phyloP scores from a whole-genome alignment of 2,329 filamentous ascomycete genomes.

The Pseudofabraea citricarpa region DNA sequence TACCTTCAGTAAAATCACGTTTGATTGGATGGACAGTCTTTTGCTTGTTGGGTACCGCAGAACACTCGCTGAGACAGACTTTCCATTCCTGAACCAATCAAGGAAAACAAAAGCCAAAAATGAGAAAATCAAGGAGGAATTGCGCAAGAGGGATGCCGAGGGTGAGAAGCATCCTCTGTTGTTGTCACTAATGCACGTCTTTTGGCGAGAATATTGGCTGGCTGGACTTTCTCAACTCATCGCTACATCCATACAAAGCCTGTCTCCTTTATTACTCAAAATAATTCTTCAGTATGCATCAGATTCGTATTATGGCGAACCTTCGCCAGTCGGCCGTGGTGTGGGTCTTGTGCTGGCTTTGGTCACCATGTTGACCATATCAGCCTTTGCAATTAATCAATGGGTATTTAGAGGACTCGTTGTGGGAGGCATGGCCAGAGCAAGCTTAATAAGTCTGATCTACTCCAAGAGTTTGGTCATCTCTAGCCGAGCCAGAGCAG shows the following conservation, averaged over 20 bases:
- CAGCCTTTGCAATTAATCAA: slow-evolving; percentile 2
- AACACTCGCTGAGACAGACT: slow-evolving; percentile 3
- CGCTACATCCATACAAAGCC: not conserved
- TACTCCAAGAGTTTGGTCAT: slow-evolving; percentile 1
- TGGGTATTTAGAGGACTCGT: slow-evolving; percentile 3
- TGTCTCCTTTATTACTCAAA: slow-evolving; percentile 1
- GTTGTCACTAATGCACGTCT: not conserved
- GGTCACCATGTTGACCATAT: not conserved
- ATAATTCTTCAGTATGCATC: slow-evolving; percentile 2
- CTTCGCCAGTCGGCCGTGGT: not conserved
- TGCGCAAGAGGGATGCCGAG: not conserved
- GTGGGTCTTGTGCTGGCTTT: slow-evolving; percentile 2
- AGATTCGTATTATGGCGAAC: slow-evolving; percentile 3
- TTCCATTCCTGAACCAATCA: not conserved
- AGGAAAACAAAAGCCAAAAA: not conserved
- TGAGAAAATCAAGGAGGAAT: not conserved
- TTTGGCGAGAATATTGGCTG: slow-evolving; percentile 2
- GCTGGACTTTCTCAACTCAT: slow-evolving; percentile 2
- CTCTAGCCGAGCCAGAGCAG: slow-evolving; percentile 5
- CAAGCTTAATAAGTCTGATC: slow-evolving; percentile 4
- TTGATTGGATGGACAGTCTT: slow-evolving; percentile 4
- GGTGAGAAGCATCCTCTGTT: slow-evolving; percentile 5
- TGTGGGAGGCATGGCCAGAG: slow-evolving; percentile 2
- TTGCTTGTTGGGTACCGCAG: slow-evolving; percentile 1
- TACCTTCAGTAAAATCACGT: slow-evolving; percentile 1